These are phyloP conservation scores for Phlyctochytrium planicorne DNA, from an alignment of 192 early-diverging fungal genomes.

Conservation along the genomic window DNA sequence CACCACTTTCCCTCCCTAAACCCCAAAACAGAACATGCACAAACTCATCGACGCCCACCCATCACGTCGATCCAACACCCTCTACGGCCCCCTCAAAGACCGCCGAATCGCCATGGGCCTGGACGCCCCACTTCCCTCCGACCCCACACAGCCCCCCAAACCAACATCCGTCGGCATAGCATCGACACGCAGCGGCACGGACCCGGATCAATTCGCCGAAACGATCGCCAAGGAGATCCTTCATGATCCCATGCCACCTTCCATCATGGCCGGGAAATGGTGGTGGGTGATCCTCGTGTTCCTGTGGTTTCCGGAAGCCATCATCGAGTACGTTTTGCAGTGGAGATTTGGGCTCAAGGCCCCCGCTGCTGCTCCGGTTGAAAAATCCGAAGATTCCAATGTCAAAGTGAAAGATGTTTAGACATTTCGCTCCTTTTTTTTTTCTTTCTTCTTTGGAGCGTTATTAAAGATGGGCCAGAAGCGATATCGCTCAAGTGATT, in stretches of 20 bases:
- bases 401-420: too few species aligned
- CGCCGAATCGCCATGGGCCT: not conserved
- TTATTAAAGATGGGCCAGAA: too few species aligned
- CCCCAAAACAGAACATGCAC: slow-evolving; percentile 4
- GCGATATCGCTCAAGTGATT: too few species aligned
- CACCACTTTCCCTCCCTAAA: too few species aligned
- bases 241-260: not conserved
- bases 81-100: not conserved
- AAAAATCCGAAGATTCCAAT: too few species aligned
- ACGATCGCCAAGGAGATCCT: slow-evolving; percentile 10
- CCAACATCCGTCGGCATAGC: not conserved
- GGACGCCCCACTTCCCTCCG: not conserved
- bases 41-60: not conserved
- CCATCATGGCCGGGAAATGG: slow-evolving; percentile 23
- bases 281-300: slow-evolving; percentile 28
- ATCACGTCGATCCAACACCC: not conserved
- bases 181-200: slow-evolving; percentile 4
- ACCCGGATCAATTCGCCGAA: slow-evolving; percentile 14
- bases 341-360: slow-evolving; percentile 16
- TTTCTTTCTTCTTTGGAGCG: too few species aligned
- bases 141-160: not conserved
- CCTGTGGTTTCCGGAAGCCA: slow-evolving; percentile 18
- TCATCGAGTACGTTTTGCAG: slow-evolving; percentile 26
- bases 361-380: not conserved
- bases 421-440: too few species aligned